A percentile compares a stretch with the other conserved stretches of the same genome.
Conservation (phyloP, 2,329 filamentous ascomycete genomes). For the Fusarium verticillioides region DNA sequence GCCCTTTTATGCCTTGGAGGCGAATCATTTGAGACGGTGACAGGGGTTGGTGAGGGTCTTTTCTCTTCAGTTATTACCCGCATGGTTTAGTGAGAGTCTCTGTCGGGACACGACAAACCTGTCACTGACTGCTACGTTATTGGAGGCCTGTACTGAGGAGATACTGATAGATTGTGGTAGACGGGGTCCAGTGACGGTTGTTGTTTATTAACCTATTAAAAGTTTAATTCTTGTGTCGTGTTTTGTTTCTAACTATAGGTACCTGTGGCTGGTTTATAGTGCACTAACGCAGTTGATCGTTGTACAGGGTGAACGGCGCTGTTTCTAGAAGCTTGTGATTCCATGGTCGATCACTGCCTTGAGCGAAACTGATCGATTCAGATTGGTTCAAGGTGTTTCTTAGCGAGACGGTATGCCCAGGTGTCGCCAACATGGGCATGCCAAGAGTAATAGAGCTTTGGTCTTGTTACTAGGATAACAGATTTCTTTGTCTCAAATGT, state of each 20-base stretch:
- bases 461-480: not conserved
- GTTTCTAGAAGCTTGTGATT: conserved; percentile 29
- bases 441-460: not conserved
- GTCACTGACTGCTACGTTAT: not conserved
- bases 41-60: conserved; percentile 14
- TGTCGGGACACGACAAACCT: conserved; percentile 1
- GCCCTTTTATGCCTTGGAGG: conserved; percentile 28
- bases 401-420: not conserved
- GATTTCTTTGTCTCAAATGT: not conserved
- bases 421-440: not conserved
- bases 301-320: conserved; percentile 1
- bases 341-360: not conserved
- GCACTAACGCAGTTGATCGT: conserved; percentile 13
- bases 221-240: not conserved
- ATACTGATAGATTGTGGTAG: not conserved
- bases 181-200: not conserved
- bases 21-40: conserved; percentile 26
- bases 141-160: conserved; percentile 8
- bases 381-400: not conserved
- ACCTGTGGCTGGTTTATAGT: not conserved
- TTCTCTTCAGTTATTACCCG: conserved; percentile 9
- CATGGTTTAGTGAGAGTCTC: conserved; percentile 18
- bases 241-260: conserved; percentile 1
- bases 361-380: not conserved
- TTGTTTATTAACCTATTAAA: conserved; percentile 12